Base-by-base conservation (phyloP, 192 early-diverging fungal species). In the Rhizophagus clarus region DNA sequence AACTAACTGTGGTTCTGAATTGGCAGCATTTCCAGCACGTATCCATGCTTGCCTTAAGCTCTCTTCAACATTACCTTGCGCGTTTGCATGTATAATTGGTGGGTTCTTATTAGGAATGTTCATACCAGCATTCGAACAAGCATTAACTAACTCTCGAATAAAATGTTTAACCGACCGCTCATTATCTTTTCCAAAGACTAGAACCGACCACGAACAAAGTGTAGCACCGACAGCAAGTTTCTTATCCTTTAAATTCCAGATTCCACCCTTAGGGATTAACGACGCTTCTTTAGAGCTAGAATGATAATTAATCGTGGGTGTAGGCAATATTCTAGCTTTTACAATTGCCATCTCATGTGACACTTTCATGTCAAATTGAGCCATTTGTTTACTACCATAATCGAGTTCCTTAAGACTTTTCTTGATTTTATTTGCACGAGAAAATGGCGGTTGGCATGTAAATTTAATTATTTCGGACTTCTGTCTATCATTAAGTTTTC, bases 381-480 rank as follows among this genome's bases (percentile, higher is more conserved):
- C 92, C 91, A 84, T 32, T 32, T 32, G 31, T 4, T 94, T 91
- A 84, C 89, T 95, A 80, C 82, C 90, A 81, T 93, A 91, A 61
- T 91, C 80, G 3, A 97, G 82, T 62, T 93, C 83, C 8, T 84
- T 82, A 47, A 95, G 83, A 14, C 91, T 92, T 29, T 93, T 88
- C 12, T 86, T 90, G 80, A 98, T 80, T 92, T 92, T 94, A 81
- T 92, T 89, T 72, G 91, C 89, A 69, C 97, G 93, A 26, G 93
- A 88, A 68, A 87, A 86, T 1, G 97, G 96, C 26, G 86, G 87
- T 84, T 94, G 91, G 76, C 94, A 94, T 1, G 96, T 95, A 82
- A 96, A 51, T 4, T 51, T 51, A 17, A 15, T 49, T 96, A 99
- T 97, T 80, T 97, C 96, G 0, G 94, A 92, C 0, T 96, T 97